phyloP scores from a whole-genome alignment of 169 alveolate species.

The Miamiensis avidus region DNA sequence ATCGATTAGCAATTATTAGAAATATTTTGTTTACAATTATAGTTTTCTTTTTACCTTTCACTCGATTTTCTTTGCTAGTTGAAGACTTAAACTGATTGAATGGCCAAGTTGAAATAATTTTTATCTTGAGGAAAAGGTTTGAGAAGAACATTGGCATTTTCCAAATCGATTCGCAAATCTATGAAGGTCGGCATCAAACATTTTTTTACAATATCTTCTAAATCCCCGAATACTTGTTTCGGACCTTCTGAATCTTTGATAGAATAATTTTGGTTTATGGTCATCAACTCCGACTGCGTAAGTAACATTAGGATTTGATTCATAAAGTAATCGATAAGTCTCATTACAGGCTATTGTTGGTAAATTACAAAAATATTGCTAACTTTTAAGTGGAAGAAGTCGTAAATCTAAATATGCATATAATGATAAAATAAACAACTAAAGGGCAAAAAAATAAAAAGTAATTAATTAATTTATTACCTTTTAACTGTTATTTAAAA shows the following conservation, averaged over 20 bases:
- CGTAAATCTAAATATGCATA: not conserved
- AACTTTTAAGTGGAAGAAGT: not conserved
- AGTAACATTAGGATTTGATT: slow-evolving; percentile 4
- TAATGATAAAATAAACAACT: too few species aligned
- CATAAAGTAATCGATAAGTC: slow-evolving; percentile 10
- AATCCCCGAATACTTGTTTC: not conserved
- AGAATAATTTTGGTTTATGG: too few species aligned
- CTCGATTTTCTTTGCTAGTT: too few species aligned
- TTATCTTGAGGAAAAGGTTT: not conserved
- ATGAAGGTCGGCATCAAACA: not conserved
- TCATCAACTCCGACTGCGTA: slow-evolving; percentile 4
- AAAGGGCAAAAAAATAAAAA: not conserved
- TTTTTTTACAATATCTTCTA: not conserved
- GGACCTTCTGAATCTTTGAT: too few species aligned
- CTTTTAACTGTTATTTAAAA: too few species aligned
- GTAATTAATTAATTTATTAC: not conserved
- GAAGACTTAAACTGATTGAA: not conserved
- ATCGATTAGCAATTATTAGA: too few species aligned
- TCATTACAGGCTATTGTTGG: slow-evolving; percentile 13
- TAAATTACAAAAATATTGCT: not conserved
- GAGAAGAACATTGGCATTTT: not conserved
- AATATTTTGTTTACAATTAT: too few species aligned
- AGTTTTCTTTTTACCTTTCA: not conserved
- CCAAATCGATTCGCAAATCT: not conserved
- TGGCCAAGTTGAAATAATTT: not conserved